These are phyloP conservation scores for Capsella bursapastoris DNA, from an alignment of 345 rosid species.

Conservation along the genomic window DNA sequence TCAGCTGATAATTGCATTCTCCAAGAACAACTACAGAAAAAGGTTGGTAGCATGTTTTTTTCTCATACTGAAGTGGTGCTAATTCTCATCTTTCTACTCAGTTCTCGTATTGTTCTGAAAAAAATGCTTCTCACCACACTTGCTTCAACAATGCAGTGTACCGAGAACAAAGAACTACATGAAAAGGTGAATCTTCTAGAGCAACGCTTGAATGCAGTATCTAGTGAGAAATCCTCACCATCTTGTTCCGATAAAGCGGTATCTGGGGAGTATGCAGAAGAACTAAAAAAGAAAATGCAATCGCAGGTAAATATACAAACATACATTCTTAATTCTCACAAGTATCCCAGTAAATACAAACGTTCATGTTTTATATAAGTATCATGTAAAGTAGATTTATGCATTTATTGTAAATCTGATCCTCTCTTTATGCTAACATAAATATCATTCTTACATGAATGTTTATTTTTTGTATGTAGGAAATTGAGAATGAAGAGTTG, in stretches of 20 bases:
- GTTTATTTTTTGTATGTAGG: constrained; percentile 53
- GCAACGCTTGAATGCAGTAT: constrained; percentile 63
- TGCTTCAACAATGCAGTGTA: constrained; percentile 59
- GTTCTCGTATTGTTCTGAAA: constrained; percentile 13
- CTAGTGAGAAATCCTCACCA: constrained; percentile 52
- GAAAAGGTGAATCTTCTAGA: constrained; percentile 77
- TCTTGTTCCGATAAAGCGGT: constrained; percentile 50
- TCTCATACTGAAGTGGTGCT: background rate
- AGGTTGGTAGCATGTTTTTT: constrained; percentile 55
- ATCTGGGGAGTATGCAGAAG: constrained; percentile 63
- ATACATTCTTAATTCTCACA: constrained; percentile 25
- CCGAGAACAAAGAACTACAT: constrained; percentile 79
- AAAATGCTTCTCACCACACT: constrained; percentile 15
- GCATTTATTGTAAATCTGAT: constrained; percentile 1
- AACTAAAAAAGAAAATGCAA: constrained; percentile 77
- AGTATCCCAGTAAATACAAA: background rate
- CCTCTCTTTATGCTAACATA: constrained; percentile 3
- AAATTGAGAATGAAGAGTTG: constrained; percentile 77
- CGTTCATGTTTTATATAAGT: background rate
- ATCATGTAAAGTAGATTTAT: constrained; percentile 10
- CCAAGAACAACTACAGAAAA: constrained; percentile 92
- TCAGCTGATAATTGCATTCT: constrained; percentile 97
- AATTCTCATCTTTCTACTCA: background rate
- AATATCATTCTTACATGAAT: constrained; percentile 14
- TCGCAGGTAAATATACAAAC: constrained; percentile 59